These are phyloP conservation scores for Dillenia turbinata DNA, from an alignment of 164 flowering plant species.

Conservation along the genomic window DNA sequence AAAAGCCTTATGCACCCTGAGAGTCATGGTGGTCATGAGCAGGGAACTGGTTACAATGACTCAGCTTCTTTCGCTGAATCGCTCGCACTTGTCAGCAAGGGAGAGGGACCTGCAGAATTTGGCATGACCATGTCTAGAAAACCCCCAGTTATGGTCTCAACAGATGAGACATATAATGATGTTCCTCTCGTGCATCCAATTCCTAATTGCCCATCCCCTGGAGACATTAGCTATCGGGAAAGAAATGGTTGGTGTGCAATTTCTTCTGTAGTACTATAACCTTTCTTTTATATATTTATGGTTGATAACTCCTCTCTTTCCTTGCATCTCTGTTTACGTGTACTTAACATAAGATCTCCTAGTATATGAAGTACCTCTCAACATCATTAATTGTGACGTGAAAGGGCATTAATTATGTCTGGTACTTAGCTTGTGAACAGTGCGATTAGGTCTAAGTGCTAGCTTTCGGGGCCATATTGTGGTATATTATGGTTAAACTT, in stretches of 20 bases:
- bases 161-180: constrained; percentile 16
- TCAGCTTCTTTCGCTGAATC: constrained; percentile 6
- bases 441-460: too few relatives aligned
- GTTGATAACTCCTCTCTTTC: too few relatives aligned
- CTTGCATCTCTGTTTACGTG: too few relatives aligned
- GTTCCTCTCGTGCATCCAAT: constrained; percentile 3
- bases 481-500: too few relatives aligned
- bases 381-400: too few relatives aligned
- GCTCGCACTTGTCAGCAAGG: not conserved
- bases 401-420: too few relatives aligned
- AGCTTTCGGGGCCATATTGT: too few relatives aligned
- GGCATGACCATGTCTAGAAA: constrained; percentile 44
- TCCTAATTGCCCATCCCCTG: constrained; percentile 1
- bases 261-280: too few relatives aligned
- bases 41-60: constrained; percentile 10
- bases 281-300: too few relatives aligned
- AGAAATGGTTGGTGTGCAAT: not conserved
- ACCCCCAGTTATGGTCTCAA: constrained; percentile 34
- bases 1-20: constrained; percentile 8
- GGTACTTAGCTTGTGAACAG: too few relatives aligned
- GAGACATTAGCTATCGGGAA: constrained; percentile 11
- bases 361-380: too few relatives aligned
- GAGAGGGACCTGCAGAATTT: constrained; percentile 16
- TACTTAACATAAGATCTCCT: too few relatives aligned
- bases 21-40: constrained; percentile 3